Conservation (phyloP, 345 rosid species). For the Camelina hispida region DNA sequence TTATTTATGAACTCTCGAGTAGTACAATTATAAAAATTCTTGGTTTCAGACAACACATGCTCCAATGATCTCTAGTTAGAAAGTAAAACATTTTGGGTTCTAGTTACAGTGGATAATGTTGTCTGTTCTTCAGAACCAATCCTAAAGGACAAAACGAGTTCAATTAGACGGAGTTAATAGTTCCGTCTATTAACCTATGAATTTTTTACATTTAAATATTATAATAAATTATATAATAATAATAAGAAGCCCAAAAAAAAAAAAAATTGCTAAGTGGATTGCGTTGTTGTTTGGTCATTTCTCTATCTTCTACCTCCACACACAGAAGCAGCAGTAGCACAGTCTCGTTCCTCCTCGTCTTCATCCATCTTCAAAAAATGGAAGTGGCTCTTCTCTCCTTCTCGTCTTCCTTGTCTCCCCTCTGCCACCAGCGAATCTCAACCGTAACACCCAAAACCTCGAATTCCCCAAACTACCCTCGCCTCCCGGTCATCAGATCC, state of each 20-base stretch:
- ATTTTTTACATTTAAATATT: too few species aligned
- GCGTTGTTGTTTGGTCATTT: not conserved
- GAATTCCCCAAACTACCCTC: slow-evolving; percentile 31
- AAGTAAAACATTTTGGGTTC: not conserved
- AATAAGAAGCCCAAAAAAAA: too few species aligned
- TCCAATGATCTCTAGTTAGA: not conserved
- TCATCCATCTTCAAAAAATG: slow-evolving; percentile 51
- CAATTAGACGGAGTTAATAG: slow-evolving; percentile 22
- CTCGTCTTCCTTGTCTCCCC: slow-evolving; percentile 54
- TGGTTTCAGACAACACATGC: slow-evolving; percentile 11
- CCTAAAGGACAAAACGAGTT: not conserved
- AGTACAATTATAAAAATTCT: slow-evolving; percentile 31
- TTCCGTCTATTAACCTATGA: not conserved
- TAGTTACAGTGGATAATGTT: not conserved
- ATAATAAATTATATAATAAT: too few species aligned
- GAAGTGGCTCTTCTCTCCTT: slow-evolving; percentile 69
- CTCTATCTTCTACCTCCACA: slow-evolving; percentile 34
- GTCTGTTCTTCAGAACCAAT: not conserved
- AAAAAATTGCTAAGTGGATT: not conserved
- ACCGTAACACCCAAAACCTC: slow-evolving; percentile 39
- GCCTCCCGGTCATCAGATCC: slow-evolving; percentile 56
- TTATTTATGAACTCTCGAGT: not conserved
- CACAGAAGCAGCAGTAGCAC: not conserved
- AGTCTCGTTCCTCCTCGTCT: not conserved
- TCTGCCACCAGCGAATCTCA: slow-evolving; percentile 40